Base-by-base conservation (phyloP, 345 rosid genomes). In the Syzygium aromaticum region DNA sequence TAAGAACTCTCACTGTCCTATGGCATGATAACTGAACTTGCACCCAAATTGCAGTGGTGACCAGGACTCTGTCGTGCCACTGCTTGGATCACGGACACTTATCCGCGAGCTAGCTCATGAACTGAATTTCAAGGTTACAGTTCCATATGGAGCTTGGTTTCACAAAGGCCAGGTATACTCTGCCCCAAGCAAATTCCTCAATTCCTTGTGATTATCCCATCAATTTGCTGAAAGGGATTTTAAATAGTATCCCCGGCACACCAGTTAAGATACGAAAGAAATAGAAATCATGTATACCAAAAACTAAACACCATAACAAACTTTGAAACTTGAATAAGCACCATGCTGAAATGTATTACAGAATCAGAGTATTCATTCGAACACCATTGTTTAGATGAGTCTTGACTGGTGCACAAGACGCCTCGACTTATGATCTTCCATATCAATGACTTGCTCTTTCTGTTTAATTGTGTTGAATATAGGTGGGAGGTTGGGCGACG, bases 401-500 rank as follows among this genome's bases (percentile, higher is more conserved):
- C 23, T 17, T 63, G 38, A 27, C 67, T 13, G 14, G 78, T 30
- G 78, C 43, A 17, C 43, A 30, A 33, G 43, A 33, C 78, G 11
- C 78, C 78, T 9, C 6, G 23, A 54, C 23, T 54, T 17, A 19
- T 67, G 19, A 33, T 9, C 80, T 73, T 19, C 49, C 85, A 84
- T 17, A 1, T 30, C 19, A 84, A 51, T 28, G 83, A 23, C 14
- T 83, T 30, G 59, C 64, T 84, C 30, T 54, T 86, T 51, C 46
- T 54, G 30, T 38, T 33, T 19, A 33, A 73, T 40, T 19, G 49
- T 33, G 46, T 38, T 33, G 84, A 7, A 54, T 61, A 1, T 84
- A 97, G 98, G 98, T 97, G 6, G 98, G 96, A 2, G 99, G 98
- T 8, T 96, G 98, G 98, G 95, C 88, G 2, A 95, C 91, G 30